Evolutionary conservation across 2,329 filamentous ascomycete species (phyloP).

Genomic region (Fusarium avenaceum): DNA sequence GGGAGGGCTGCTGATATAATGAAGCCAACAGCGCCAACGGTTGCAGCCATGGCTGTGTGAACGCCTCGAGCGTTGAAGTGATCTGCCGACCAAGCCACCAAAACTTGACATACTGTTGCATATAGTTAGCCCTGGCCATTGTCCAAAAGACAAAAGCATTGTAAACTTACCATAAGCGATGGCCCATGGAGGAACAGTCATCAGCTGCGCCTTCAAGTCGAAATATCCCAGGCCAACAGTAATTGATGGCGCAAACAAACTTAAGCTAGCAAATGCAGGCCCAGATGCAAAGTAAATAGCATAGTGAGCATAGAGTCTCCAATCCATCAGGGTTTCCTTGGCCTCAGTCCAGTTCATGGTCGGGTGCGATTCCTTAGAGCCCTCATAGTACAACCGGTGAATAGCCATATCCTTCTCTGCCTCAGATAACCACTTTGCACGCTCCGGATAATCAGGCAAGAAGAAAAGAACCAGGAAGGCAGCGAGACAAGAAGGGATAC

Average conservation of each 20-base stretch:
- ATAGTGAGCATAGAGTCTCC: constrained; percentile 77
- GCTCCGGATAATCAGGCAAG: constrained; percentile 77
- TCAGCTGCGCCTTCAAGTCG: constrained; percentile 71
- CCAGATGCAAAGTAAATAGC: constrained; percentile 66
- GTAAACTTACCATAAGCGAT: constrained; percentile 65
- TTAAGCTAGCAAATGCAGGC: constrained; percentile 70
- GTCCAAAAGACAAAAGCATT: background rate
- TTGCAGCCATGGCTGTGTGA: constrained; percentile 59
- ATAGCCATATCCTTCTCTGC: constrained; percentile 70
- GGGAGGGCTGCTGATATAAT: constrained; percentile 74
- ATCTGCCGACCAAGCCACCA: constrained; percentile 72
- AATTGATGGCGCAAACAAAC: constrained; percentile 73
- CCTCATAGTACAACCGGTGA: constrained; percentile 60
- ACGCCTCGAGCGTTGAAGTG: constrained; percentile 67
- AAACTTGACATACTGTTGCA: constrained; percentile 55
- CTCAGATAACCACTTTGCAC: constrained; percentile 71
- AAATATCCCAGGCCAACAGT: constrained; percentile 65
- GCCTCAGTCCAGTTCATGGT: constrained; percentile 76
- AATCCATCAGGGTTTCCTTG: constrained; percentile 75
- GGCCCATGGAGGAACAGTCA: constrained; percentile 76
- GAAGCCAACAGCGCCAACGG: constrained; percentile 64
- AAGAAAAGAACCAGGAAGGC: constrained; percentile 75
- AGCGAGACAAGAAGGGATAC: constrained; percentile 73
- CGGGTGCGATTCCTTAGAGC: constrained; percentile 70
- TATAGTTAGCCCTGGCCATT: constrained; percentile 14